A percentile compares a stretch with the other conserved stretches of the same genome.
These are phyloP conservation scores for Macrolepiota dolichaula DNA, from an alignment of 768 basidiomycete species.

Conservation along the genomic window DNA sequence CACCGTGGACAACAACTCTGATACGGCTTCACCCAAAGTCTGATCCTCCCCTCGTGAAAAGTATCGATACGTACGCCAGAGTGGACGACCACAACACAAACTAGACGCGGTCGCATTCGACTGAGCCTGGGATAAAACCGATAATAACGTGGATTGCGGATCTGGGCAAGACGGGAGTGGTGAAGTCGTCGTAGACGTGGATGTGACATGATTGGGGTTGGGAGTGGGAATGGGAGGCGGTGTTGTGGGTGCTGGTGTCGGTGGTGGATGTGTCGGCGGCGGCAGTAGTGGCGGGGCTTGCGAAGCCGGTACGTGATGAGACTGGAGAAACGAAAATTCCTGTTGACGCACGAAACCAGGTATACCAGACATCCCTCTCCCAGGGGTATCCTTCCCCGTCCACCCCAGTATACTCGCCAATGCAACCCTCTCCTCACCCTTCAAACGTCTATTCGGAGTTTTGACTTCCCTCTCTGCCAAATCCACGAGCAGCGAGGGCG, in stretches of 20 bases:
- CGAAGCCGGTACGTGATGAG: conserved; percentile 31
- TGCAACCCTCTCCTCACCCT: conserved; percentile 55
- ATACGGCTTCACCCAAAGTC: conserved; percentile 42
- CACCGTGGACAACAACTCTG: conserved; percentile 25
- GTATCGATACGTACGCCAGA: conserved; percentile 51
- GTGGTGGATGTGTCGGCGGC: neutral
- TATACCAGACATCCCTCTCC: conserved; percentile 45
- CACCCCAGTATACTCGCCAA: conserved; percentile 58
- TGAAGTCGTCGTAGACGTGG: neutral
- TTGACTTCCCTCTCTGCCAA: conserved; percentile 49
- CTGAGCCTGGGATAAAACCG: neutral
- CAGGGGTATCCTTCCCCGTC: conserved; percentile 42
- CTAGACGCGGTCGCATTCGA: conserved; percentile 12
- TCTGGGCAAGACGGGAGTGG: too few species aligned
- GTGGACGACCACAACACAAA: conserved; percentile 39
- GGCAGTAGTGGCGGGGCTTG: neutral
- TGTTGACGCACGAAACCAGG: conserved; percentile 59
- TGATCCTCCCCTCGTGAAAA: conserved; percentile 34
- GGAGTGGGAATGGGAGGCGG: neutral
- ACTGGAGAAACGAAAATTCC: conserved; percentile 47
- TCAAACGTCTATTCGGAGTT: conserved; percentile 35
- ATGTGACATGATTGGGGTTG: neutral
- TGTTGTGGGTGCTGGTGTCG: neutral
- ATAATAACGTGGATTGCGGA: conserved; percentile 4
- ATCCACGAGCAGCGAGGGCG: conserved; percentile 44